Evolutionary conservation across 176 grass and related monocot genomes (phyloP), one percentile per base, ranked within the genome.

Genomic region (Dactylis glomerata): DNA sequence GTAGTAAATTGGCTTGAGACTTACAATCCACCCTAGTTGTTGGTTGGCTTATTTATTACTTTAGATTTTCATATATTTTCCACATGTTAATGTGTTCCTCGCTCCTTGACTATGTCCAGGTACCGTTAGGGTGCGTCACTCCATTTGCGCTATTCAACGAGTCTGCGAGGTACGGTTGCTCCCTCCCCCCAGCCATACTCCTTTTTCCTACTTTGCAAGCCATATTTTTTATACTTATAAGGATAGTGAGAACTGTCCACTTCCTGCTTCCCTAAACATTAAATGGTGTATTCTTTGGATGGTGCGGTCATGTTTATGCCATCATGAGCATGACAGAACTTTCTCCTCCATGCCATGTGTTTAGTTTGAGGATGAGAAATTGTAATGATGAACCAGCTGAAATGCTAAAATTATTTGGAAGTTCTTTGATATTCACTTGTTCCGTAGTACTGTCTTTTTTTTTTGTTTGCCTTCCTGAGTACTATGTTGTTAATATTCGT

Each of bases 91-190:
- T 66, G 16, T 78, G 23, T 69, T 33, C 56, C 52, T 77, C 68
- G 23, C 45, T 86, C 28, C 40, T 58, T 73, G 64, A 81, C 71
- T 90, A 71, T 88, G 77, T 80, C 33, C 76, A 98, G 96, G 96
- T 98, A 23, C 89, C 93, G 11, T 78, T 98, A 73, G 96, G 96
- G 16, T 98, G 91, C 58, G 96, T 98, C 81, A 98, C 93, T 81
- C 96, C 96, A 58, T 95, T 98, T 89, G 93, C 89, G 16, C 73
- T 98, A 82, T 84, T 98, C 79, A 98, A 96, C 58, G 93, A 94
- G 27, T 94, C 96, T 63, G 91, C 96, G 81, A 96, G 93, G 96
- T 98, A 80, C 4, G 36, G 16, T 23, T 0, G 62, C 66, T 75
- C 68, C 36, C 57, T 46, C 14, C 32, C 20, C 22, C 73, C 22